phyloP scores from a whole-genome alignment of 2,329 filamentous ascomycete species.

The Beauveria medogensis region DNA sequence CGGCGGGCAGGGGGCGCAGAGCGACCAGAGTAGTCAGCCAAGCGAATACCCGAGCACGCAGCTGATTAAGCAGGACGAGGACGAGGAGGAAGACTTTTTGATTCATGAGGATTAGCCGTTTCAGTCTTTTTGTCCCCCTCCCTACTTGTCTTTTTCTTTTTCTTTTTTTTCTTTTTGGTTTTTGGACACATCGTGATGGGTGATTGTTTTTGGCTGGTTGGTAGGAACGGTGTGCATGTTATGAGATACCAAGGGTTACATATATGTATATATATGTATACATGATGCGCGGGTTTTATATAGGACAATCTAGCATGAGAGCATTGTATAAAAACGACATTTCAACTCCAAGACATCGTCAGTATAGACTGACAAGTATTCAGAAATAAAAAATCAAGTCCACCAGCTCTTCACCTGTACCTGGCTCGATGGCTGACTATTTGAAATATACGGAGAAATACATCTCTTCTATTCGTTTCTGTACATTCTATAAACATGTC shows the following conservation, averaged over 20 bases:
- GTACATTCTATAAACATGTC: not conserved
- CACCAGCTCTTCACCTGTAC: not conserved
- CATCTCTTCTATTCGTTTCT: not conserved
- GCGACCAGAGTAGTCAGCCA: conserved; percentile 41
- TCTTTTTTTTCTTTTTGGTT: not conserved
- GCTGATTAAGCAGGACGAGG: conserved; percentile 28
- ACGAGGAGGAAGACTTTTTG: conserved; percentile 22
- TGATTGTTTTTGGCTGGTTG: not conserved
- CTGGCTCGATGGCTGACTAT: not conserved
- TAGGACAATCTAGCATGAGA: not conserved
- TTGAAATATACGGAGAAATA: not conserved
- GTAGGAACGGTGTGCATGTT: not conserved
- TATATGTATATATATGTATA: not conserved
- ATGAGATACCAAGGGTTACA: not conserved
- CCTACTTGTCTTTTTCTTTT: not conserved
- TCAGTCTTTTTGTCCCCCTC: not conserved
- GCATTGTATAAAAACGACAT: not conserved
- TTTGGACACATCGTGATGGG: not conserved
- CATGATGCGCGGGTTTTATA: not conserved
- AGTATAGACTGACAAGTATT: not conserved
- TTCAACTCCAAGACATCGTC: not conserved
- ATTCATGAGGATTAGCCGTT: conserved; percentile 32
- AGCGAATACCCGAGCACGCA: conserved; percentile 50
- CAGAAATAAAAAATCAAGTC: not conserved
- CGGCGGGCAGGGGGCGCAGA: conserved; percentile 24